These are phyloP conservation scores for Aspergillus steynii DNA, from an alignment of 495 filamentous ascomycete genomes.

Conservation along the genomic window DNA sequence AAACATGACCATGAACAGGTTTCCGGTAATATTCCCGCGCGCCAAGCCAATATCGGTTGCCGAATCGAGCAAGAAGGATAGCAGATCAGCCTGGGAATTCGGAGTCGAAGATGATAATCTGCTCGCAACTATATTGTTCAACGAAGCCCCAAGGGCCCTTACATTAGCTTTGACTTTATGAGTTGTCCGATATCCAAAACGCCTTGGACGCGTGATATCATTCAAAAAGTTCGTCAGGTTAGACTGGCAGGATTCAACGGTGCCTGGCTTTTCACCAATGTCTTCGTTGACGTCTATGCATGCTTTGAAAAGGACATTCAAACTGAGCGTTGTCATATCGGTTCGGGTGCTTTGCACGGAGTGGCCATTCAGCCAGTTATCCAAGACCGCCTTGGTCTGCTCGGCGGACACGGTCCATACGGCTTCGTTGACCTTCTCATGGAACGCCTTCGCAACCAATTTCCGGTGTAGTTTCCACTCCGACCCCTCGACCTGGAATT, in stretches of 20 bases:
- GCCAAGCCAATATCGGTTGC: background rate
- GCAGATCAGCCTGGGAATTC: background rate
- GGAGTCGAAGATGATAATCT: background rate
- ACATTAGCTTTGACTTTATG: background rate
- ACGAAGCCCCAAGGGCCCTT: background rate
- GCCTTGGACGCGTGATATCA: background rate
- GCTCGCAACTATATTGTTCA: background rate
- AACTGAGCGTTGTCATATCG: conserved; percentile 8
- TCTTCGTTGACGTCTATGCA: conserved; percentile 1
- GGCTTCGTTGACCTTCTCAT: conserved; percentile 1
- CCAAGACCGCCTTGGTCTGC: background rate
- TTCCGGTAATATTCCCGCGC: conserved; percentile 6
- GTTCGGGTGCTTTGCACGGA: background rate
- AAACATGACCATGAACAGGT: conserved; percentile 15
- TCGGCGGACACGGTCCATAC: conserved; percentile 9
- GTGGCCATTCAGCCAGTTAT: background rate
- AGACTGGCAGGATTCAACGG: background rate
- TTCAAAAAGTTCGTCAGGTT: background rate
- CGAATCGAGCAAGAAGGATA: conserved; percentile 4
- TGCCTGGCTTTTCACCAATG: background rate
- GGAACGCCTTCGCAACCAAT: conserved; percentile 7
- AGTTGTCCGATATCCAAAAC: background rate
- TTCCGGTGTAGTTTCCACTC: conserved; percentile 13
- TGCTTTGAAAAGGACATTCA: conserved; percentile 8
- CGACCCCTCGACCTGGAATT: conserved; percentile 7